A percentile compares a stretch with the other conserved stretches of the same genome.
phyloP scores from a whole-genome alignment of 2,329 filamentous ascomycete species.

The Pseudogymnoascus sp. region DNA sequence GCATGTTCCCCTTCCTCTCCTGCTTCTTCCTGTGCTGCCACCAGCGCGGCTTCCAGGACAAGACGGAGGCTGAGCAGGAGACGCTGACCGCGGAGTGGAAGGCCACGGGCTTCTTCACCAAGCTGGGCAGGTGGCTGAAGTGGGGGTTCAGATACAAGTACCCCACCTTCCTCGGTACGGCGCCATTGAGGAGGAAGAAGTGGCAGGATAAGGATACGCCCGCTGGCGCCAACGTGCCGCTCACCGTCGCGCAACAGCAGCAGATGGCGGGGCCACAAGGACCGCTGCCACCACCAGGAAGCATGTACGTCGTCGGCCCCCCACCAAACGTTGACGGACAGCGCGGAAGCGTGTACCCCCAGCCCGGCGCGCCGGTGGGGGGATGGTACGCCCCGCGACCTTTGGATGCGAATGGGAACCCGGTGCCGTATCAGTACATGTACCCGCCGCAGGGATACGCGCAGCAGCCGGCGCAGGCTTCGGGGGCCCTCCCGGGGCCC shows the following conservation, averaged over 20 bases:
- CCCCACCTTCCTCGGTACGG: background rate
- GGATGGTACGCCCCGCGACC: background rate
- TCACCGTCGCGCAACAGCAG: too few species aligned
- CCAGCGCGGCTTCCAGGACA: background rate
- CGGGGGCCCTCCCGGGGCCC: background rate
- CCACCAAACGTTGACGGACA: background rate
- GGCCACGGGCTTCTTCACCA: background rate
- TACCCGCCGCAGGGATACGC: background rate
- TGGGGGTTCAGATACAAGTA: conserved; percentile 5
- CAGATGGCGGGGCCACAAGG: background rate
- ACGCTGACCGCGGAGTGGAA: background rate
- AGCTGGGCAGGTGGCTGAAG: background rate
- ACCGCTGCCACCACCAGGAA: background rate
- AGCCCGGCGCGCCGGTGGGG: background rate
- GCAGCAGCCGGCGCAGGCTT: background rate
- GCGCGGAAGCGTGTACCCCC: background rate
- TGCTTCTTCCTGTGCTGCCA: conserved; percentile 5
- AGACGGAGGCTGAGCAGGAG: background rate
- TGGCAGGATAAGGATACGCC: background rate
- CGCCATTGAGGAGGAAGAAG: background rate
- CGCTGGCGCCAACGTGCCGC: background rate
- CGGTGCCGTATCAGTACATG: background rate
- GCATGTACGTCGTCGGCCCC: background rate
- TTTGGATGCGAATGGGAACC: background rate
- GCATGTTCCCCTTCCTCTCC: background rate